phyloP scores from a whole-genome alignment of 2,329 filamentous ascomycete species.

The Pseudocercospora pini-densiflorae region DNA sequence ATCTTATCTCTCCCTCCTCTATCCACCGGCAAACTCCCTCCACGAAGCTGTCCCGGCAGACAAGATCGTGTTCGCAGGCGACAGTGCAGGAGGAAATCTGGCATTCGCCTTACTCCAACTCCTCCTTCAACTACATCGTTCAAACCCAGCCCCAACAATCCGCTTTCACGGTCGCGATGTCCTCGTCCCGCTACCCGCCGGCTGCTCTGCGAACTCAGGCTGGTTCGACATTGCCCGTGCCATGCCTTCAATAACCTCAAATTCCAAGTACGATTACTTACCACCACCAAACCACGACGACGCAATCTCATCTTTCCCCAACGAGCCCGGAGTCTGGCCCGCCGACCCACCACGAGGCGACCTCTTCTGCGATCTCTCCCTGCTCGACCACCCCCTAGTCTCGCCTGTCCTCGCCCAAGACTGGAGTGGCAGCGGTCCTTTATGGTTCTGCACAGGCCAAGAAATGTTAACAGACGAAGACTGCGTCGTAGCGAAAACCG shows the following conservation, averaged over 20 bases:
- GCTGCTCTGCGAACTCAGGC: conserved; percentile 65
- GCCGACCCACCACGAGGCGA: conserved; percentile 51
- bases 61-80: conserved; percentile 73
- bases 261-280: conserved; percentile 67
- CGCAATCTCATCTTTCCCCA: conserved; percentile 43
- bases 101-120: conserved; percentile 69
- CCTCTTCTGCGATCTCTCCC: conserved; percentile 50
- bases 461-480: conserved; percentile 74
- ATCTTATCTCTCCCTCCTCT: conserved; percentile 73
- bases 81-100: conserved; percentile 77
- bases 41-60: conserved; percentile 68
- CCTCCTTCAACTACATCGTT: conserved; percentile 65
- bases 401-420: conserved; percentile 61
- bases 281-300: conserved; percentile 47
- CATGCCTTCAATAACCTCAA: conserved; percentile 59
- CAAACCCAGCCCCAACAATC: conserved; percentile 52
- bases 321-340: conserved; percentile 56
- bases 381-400: conserved; percentile 67
- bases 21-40: conserved; percentile 69
- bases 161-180: conserved; percentile 65
- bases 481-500: conserved; percentile 61
- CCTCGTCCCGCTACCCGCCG: conserved; percentile 68
- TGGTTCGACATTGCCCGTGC: conserved; percentile 74
- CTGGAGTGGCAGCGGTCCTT: conserved; percentile 68
- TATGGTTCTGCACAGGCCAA: conserved; percentile 71